Base-by-base conservation (phyloP, 192 early-diverging fungal genomes). In the Coemansia sp. region DNA sequence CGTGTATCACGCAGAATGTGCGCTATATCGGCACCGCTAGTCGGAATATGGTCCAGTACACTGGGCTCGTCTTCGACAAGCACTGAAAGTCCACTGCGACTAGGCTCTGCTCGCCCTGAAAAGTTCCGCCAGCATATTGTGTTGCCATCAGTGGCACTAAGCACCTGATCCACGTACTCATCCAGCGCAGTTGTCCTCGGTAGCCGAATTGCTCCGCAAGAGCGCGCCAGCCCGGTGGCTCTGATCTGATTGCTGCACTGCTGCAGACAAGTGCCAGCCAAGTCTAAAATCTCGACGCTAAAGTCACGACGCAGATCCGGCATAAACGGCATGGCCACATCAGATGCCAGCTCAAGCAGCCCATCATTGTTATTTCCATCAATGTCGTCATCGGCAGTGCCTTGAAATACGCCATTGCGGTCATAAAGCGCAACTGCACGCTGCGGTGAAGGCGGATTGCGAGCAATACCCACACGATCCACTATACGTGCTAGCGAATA, bases 241-340 rank as follows among this genome's bases (percentile, higher is more conserved):
- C 63, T 50, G 19, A 77, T 57, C 56, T 70, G 59, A 47, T 30
- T 63, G 68, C 74, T 77, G 46, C 57, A 70, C 20, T 70, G 74
- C 68, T 67, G 62, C 41, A 77, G 52, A n/a, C 74, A 77, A 2
- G 74, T 63, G n/a, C 59, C 68, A 19, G 74, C 74, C 40, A 77
- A 53, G 53, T 77, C 74, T 19, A 77, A 35, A 8, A 77, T 70
- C 56, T 77, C 74, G 0, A 70, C 67, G 50, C 63, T 39, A 55
- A 77, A 77, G 38, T 77, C 74, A 3, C 68, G 54, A 16, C 74
- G 59, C 47, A 70, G 36, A 30, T 77, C 74, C 1, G 74, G 67
- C 18, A 43, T 21, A 36, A 70, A 45, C 1, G 74, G 68, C 44
- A 61, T 21, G 19, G 44, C 37, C 18, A 46, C 39, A 19, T 61